Percentiles rank a stretch among this genome's conserved stretches.
Conservation (phyloP, 495 filamentous ascomycete species). For the Amphirosellinia nigrospora region DNA sequence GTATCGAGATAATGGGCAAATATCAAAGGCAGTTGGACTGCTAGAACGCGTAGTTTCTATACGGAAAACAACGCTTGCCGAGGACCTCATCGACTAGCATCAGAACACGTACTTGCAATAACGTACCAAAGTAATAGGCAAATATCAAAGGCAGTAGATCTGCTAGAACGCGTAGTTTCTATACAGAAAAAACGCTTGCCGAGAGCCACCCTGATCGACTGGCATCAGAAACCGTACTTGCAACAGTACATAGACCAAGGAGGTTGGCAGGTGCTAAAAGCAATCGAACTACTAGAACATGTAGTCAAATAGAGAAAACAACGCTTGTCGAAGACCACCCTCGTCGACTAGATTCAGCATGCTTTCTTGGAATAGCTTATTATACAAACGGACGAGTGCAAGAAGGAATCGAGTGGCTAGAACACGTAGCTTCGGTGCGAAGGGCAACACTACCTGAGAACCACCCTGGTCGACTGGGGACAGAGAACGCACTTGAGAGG, state of each 20-base stretch:
- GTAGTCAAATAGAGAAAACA: conserved; percentile 35
- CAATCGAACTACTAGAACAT: conserved; percentile 35
- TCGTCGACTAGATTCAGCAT: conserved; percentile 37
- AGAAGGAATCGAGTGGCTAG: conserved; percentile 32
- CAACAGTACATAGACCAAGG: too few species aligned
- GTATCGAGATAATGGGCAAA: too few species aligned
- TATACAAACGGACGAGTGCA: conserved; percentile 31
- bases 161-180: conserved; percentile 17
- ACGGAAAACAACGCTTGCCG: not conserved
- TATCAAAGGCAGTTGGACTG: not conserved
- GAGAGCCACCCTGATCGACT: too few species aligned
- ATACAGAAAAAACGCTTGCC: too few species aligned
- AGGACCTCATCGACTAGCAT: conserved; percentile 37
- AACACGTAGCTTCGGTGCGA: conserved; percentile 40
- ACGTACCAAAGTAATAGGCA: conserved; percentile 27
- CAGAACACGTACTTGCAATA: conserved; percentile 38
- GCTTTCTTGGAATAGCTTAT: conserved; percentile 41
- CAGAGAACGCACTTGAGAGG: conserved; percentile 36
- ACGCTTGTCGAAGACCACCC: conserved; percentile 38
- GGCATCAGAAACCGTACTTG: too few species aligned
- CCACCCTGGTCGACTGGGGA: conserved; percentile 38
- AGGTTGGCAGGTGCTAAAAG: too few species aligned
- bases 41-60: conserved; percentile 43
- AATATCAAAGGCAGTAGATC: conserved; percentile 36
- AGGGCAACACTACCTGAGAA: conserved; percentile 36